Conservation (phyloP, 75 land plant genomes). For the Cryptomeria japonica region DNA sequence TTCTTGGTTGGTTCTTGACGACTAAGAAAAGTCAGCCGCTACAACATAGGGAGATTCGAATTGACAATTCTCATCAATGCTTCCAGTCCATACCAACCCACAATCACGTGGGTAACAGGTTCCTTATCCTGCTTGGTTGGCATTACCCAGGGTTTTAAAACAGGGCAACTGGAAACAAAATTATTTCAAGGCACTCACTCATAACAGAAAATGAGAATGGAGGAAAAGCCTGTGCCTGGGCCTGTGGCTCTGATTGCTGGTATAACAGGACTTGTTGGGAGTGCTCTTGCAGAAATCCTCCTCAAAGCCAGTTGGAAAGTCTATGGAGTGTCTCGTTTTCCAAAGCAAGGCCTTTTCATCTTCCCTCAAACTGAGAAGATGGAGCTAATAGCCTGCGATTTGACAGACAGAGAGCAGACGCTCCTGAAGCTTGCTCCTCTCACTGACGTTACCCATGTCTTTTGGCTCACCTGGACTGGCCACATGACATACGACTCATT, state of each 20-base stretch:
- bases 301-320: constrained; percentile 15
- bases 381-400: constrained; percentile 62
- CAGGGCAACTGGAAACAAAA: not conserved
- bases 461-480: constrained; percentile 83
- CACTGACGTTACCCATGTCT: constrained; percentile 69
- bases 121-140: too few species aligned
- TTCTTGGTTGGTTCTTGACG: too few species aligned
- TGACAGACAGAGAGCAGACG: constrained; percentile 40
- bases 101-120: too few species aligned
- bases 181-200: not conserved
- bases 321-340: constrained; percentile 24
- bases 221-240: not conserved
- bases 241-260: constrained; percentile 20
- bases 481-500: constrained; percentile 27
- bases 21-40: too few species aligned
- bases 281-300: not conserved
- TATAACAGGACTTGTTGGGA: constrained; percentile 27
- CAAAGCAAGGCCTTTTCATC: constrained; percentile 5
- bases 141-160: too few species aligned
- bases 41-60: too few species aligned
- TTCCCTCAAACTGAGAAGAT: not conserved
- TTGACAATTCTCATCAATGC: too few species aligned
- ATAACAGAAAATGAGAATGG: not conserved
- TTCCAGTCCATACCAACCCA: too few species aligned
- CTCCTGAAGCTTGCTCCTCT: constrained; percentile 43